Conservation (phyloP, 805 yeast genomes). For the Yarrowia divulgata region DNA sequence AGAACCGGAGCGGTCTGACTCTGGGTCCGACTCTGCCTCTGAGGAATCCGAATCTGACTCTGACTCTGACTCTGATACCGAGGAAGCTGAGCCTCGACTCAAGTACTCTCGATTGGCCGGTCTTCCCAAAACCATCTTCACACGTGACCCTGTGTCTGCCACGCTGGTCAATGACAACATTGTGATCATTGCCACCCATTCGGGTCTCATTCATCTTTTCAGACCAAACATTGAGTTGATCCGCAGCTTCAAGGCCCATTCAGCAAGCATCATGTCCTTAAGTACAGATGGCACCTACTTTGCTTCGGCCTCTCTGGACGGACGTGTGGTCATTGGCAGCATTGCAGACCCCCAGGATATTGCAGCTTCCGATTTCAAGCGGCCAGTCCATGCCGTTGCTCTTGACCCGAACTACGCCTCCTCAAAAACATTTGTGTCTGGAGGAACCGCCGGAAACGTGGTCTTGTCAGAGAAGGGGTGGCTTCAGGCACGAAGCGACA, state of each 20-base stretch:
- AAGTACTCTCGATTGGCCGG: constrained; percentile 74
- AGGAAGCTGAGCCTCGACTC: constrained; percentile 55
- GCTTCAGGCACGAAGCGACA: constrained; percentile 83
- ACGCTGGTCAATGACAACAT: constrained; percentile 65
- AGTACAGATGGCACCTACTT: constrained; percentile 75
- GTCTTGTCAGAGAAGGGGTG: constrained; percentile 78
- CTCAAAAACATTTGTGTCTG: constrained; percentile 74
- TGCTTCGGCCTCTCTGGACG: constrained; percentile 93
- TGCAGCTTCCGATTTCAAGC: constrained; percentile 76
- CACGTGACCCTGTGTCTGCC: constrained; percentile 78
- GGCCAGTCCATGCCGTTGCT: constrained; percentile 89
- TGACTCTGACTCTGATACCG: constrained; percentile 45
- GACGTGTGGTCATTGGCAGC: constrained; percentile 85
- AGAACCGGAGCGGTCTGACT: background rate
- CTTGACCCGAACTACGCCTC: constrained; percentile 71
- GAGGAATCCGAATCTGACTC: constrained; percentile 1
- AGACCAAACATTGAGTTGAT: constrained; percentile 64
- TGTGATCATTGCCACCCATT: constrained; percentile 86
- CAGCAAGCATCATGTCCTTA: constrained; percentile 79
- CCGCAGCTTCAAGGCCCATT: constrained; percentile 81
- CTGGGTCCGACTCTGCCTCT: constrained; percentile 41
- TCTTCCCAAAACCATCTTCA: constrained; percentile 74
- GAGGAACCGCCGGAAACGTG: constrained; percentile 89
- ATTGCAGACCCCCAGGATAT: constrained; percentile 67
- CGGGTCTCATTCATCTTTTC: constrained; percentile 79